Evolutionary conservation across 2,329 filamentous ascomycete species (phyloP), one percentile per base, ranked within the genome.

Genomic region (Aspergillus sp.): DNA sequence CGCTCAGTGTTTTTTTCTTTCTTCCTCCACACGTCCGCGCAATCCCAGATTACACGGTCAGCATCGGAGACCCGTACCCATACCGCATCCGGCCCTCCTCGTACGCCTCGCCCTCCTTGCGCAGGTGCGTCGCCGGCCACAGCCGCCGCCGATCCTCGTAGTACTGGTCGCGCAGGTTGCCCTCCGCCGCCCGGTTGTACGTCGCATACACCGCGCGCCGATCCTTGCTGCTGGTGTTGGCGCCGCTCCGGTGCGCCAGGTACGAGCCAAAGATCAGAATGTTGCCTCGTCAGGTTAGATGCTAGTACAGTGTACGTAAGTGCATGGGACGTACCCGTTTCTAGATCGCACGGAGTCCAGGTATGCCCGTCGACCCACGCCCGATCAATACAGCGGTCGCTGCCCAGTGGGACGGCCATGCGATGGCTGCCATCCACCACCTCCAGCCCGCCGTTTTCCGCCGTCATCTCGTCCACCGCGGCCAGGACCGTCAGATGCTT

Each of bases 201-300:
- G 63, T 66, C 2, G 62, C 60, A 37, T 66, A 66, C 15, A 66
- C 51, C 5, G 60, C 61, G 26, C 52, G 51, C 1, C 63, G 51
- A 27, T 60, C 48, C 32, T 49, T 50, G 1, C 28, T 36, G 32
- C 59, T 63, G 11, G 36, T 41, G 35, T 64, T 63, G 17, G 49
- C 35, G 8, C 51, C 56, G 30, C 53, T 58, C 4, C 58, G 51
- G 41, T 64, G 60, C 2, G 60, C 61, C 8, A 63, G 44, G 34
- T 62, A 61, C 5, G 53, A 60, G 2, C 61, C 60, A 26, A 63
- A 64, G 8, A 64, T 43, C 5, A 64, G 36, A 6, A 63, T 45
- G 10, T 58, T 49, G 6, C 55, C 58, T 60, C 19, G 3, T n/a
- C 13, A 2, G 14, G 25, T n/a, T n/a, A 11, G 4, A 29, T 24